phyloP scores from a whole-genome alignment of 2,329 filamentous ascomycete genomes.

The Aspergillus fumigatiaffinis region DNA sequence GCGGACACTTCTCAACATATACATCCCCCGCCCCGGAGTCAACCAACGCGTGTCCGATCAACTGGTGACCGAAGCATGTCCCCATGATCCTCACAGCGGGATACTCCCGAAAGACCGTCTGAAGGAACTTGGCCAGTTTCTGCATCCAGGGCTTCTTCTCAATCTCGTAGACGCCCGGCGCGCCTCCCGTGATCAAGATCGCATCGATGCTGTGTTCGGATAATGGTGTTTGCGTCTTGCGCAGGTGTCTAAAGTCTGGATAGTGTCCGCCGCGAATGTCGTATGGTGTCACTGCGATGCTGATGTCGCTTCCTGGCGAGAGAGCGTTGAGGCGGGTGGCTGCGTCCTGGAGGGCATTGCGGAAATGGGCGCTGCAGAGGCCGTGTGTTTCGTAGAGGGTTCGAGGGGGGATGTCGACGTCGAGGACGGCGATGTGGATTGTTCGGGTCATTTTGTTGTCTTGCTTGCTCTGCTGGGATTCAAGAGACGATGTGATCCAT shows the following conservation, averaged over 20 bases:
- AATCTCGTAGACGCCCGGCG: constrained; percentile 18
- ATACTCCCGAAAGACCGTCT: constrained; percentile 19
- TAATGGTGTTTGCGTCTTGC: background rate
- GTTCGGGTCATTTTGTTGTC: constrained; percentile 15
- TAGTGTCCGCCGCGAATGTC: constrained; percentile 24
- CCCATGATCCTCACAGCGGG: constrained; percentile 30
- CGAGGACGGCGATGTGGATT: constrained; percentile 23
- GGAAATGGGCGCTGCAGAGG: constrained; percentile 24
- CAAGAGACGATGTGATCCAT: background rate
- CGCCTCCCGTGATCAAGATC: constrained; percentile 28
- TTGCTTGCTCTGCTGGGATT: background rate
- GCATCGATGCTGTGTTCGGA: constrained; percentile 19
- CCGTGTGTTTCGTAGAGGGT: constrained; percentile 21
- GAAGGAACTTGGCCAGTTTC: constrained; percentile 19
- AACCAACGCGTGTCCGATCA: constrained; percentile 20
- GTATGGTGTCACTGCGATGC: constrained; percentile 20
- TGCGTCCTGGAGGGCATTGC: constrained; percentile 22
- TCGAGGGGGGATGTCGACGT: constrained; percentile 24
- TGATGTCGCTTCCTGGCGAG: constrained; percentile 8
- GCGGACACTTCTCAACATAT: constrained; percentile 17
- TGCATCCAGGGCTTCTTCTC: constrained; percentile 24
- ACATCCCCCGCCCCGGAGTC: constrained; percentile 5
- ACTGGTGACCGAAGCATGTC: constrained; percentile 32
- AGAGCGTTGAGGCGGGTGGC: constrained; percentile 18
- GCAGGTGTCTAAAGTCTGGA: constrained; percentile 13